Evolutionary conservation across 2,329 filamentous ascomycete species (phyloP), one percentile per base, ranked within the genome.

Genomic region (Fusarium redolens): DNA sequence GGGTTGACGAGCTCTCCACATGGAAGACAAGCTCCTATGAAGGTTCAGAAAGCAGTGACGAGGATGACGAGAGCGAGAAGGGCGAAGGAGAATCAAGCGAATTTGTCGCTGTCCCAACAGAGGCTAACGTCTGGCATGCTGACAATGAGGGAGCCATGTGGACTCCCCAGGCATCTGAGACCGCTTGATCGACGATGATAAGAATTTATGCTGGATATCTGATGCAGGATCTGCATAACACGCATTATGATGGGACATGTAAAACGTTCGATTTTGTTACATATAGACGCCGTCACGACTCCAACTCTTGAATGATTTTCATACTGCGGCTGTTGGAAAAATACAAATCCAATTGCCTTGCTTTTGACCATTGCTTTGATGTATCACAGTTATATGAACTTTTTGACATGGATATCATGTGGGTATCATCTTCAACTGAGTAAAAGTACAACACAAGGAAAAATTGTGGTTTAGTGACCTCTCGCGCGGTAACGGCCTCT

Each of bases 1-100:
- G 85, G 63, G 89, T 92, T 20, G 86, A 89, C 60, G 85, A 90
- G 79, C 81, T 90, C 51, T 86, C 85, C 54, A 80, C 85, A 4
- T 89, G 87, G 87, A 87, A 89, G 78, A 82, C 83, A 20, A 83
- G 80, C 72, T 82, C 81, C 9, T 81, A 80, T 50, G 81, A 82
- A 47, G 82, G 80, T 15, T 82, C 82, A 33, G 79, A 82, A 30
- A 73, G 73, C 22, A 80, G 81, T 11, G 82, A 82, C 15, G 79
- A 82, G 18, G 79, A 81, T 17, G 81, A 81, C 55, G 82, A 83
- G 20, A 79, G 79, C 61, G 74, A 81, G 44, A 72, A 74, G 45
- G 65, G 65, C 51, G 71, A 79, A 51, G 70, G 70, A 54, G 75
- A 65, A 14, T 81, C 80, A 25, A 81, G 82, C 59, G 86, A 89